Evolutionary conservation across 768 basidiomycete genomes (phyloP).

Genomic region (Phlegmacium glaucopus): DNA sequence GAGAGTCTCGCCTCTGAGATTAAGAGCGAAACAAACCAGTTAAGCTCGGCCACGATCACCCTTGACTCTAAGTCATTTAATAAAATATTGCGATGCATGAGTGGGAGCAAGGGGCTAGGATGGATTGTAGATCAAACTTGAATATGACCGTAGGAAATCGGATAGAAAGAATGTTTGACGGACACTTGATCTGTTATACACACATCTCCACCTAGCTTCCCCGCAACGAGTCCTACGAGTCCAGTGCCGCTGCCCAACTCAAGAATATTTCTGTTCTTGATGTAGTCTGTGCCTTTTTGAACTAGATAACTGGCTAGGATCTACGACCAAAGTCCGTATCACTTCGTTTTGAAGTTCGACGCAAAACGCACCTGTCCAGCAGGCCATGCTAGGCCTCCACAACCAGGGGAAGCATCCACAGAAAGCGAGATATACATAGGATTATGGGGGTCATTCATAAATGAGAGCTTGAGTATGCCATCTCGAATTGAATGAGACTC

Average conservation of each 20-base stretch:
- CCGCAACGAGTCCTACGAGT: conserved; percentile 85
- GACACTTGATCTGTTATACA: conserved; percentile 92
- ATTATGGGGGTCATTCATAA: conserved; percentile 21
- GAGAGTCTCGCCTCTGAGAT: not conserved
- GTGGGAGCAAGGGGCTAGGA: conserved; percentile 65
- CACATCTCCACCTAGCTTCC: conserved; percentile 59
- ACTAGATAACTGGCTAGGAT: conserved; percentile 77
- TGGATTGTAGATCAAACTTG: conserved; percentile 9
- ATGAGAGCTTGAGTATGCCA: conserved; percentile 45
- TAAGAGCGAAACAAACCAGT: conserved; percentile 58
- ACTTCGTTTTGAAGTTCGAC: conserved; percentile 5
- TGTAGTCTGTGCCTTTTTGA: conserved; percentile 43
- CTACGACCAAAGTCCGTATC: conserved; percentile 36
- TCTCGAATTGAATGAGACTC: conserved; percentile 51
- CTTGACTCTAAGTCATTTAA: conserved; percentile 56
- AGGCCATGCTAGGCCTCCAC: conserved; percentile 91
- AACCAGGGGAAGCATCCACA: conserved; percentile 82
- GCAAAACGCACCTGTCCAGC: conserved; percentile 72
- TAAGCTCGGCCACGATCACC: conserved; percentile 66
- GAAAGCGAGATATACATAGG: conserved; percentile 47
- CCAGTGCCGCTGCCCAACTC: conserved; percentile 94
- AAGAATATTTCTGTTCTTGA: conserved; percentile 58
- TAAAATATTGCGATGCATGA: conserved; percentile 73
- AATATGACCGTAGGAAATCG: conserved; percentile 4
- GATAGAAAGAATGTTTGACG: conserved; percentile 32